Base-by-base conservation (phyloP, 805 yeast species). In the Metschnikowia rubicola region DNA sequence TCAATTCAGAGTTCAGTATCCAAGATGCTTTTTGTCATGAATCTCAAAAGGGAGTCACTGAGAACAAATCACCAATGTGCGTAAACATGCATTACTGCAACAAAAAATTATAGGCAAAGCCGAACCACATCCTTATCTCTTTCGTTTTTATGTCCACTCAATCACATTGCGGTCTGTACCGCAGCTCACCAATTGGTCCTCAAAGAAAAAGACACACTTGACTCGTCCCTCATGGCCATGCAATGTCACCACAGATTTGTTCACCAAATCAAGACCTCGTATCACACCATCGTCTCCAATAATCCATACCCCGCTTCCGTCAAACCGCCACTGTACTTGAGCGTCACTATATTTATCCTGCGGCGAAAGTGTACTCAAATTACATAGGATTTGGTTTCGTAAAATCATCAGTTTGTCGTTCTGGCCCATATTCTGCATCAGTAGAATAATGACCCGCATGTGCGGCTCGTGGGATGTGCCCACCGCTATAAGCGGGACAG, bases 401-500 rank as follows among this genome's bases (percentile, higher is more conserved):
- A 35, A 39, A 19, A 44, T 36, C 10, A 12, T 9, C 21, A 21
- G 19, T 19, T 34, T 35, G 32, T 38, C 42, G 6, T 29, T 35
- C 10, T 21, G 39, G 26, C 41, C 50, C 19, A 35, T 41, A 26
- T 56, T 60, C 1, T 81, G 79, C n/a, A 82, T 51, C 30, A 68
- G 61, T 0, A 82, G 72, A 0, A 86, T 62, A 1, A 88, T 74
- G 10, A 86, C 53, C 53, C 96, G 64, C 87, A 86, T 80, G 57
- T 73, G 85, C 4, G 96, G 96, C 11, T 78, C 75, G 57, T 88
- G 92, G 1, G 90, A 82, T 0, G 96, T 88, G 0, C 83, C 88
- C 8, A 86, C 75, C 0, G 84, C 81, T 12, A 85, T 58, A 21
- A 72, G 52, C 0, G 70, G 68, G 2, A 55, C 52, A 3, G 33